Evolutionary conservation across 2,329 filamentous ascomycete genomes (phyloP).

Genomic region (Fusarium musae): DNA sequence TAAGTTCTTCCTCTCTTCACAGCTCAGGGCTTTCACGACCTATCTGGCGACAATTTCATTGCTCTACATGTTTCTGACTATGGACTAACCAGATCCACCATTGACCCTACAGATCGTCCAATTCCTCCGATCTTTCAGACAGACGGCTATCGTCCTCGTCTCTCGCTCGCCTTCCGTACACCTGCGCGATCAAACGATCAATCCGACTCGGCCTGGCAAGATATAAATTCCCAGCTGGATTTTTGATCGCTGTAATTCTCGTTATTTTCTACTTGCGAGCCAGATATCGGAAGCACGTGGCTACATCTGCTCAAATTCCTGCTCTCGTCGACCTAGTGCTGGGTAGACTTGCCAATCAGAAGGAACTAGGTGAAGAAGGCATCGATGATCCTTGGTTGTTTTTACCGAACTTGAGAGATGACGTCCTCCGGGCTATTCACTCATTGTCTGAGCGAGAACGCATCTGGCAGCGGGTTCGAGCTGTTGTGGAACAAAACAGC

Average conservation of each 20-base stretch:
- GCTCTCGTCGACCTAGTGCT: conserved; percentile 86
- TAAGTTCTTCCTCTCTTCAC: conserved; percentile 58
- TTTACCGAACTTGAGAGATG: conserved; percentile 89
- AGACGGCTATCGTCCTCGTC: conserved; percentile 82
- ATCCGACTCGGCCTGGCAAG: conserved; percentile 83
- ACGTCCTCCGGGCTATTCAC: conserved; percentile 86
- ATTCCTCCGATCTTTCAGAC: conserved; percentile 69
- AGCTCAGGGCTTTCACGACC: conserved; percentile 2
- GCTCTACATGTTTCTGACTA: conserved; percentile 61
- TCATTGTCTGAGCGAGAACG: conserved; percentile 78
- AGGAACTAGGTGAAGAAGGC: conserved; percentile 77
- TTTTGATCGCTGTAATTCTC: conserved; percentile 64
- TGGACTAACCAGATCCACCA: conserved; percentile 87
- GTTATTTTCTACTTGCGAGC: conserved; percentile 71
- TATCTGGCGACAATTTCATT: conserved; percentile 36
- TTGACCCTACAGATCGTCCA: conserved; percentile 77
- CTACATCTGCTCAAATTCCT: conserved; percentile 79
- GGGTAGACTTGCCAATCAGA: conserved; percentile 83
- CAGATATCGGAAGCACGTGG: conserved; percentile 70
- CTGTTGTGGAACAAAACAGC: conserved; percentile 90
- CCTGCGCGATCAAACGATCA: conserved; percentile 81
- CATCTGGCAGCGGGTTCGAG: conserved; percentile 85
- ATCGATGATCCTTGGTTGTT: conserved; percentile 83
- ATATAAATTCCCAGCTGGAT: conserved; percentile 86
- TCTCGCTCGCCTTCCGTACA: conserved; percentile 90